These are phyloP conservation scores for Lumnitzera littorea DNA, from an alignment of 345 rosid genomes.

Conservation along the genomic window DNA sequence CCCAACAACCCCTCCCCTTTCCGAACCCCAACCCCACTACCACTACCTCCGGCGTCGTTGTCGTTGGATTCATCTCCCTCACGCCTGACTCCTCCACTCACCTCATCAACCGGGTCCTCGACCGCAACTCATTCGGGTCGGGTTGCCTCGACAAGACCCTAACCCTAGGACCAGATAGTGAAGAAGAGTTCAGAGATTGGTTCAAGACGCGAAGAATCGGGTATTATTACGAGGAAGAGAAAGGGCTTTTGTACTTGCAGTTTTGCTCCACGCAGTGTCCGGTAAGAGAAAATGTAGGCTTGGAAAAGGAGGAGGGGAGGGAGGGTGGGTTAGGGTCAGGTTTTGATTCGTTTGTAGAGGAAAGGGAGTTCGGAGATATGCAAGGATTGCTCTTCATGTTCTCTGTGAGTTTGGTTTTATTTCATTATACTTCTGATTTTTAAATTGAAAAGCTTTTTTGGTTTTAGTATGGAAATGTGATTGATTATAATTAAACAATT, in stretches of 20 bases:
- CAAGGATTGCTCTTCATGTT: conserved; percentile 86
- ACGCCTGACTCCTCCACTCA: conserved; percentile 47
- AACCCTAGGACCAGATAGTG: conserved; percentile 15
- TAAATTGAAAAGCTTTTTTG: background rate
- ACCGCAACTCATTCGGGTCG: conserved; percentile 61
- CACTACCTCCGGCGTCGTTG: conserved; percentile 48
- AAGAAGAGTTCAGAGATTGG: conserved; percentile 48
- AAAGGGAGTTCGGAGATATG: conserved; percentile 67
- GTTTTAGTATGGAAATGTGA: background rate
- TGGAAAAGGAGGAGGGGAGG: no score
- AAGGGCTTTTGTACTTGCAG: conserved; percentile 58
- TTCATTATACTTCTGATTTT: background rate
- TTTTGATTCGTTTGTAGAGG: conserved; percentile 44
- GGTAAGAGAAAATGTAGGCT: conserved; percentile 15
- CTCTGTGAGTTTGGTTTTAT: conserved; percentile 45
- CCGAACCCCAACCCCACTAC: conserved; percentile 16
- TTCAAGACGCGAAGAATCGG: conserved; percentile 54
- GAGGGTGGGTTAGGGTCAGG: conserved; percentile 17
- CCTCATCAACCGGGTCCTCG: conserved; percentile 59
- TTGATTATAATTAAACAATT: background rate
- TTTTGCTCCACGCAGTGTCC: conserved; percentile 56
- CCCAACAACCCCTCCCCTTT: conserved; percentile 17
- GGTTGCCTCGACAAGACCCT: conserved; percentile 36
- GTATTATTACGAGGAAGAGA: conserved; percentile 57
- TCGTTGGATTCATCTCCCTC: conserved; percentile 62